Percentiles rank a stretch among this genome's conserved stretches.
Conservation (phyloP, 257 asterid genomes). For the Anisodus acutangulus region DNA sequence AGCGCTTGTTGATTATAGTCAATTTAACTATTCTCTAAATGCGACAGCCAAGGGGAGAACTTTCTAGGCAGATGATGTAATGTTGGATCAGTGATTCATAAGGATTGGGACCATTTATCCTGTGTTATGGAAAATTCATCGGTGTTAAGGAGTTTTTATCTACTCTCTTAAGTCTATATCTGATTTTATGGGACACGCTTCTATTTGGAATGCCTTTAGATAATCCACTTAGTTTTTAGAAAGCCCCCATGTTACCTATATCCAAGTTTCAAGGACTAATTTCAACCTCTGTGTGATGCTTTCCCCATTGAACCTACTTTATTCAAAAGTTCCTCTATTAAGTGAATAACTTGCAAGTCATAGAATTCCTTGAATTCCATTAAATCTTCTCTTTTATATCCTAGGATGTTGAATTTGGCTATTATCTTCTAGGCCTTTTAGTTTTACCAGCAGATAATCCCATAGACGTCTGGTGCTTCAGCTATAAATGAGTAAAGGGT, state of each 20-base stretch:
- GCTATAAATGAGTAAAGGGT: not conserved
- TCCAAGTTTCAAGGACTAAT: not conserved
- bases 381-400: slow-evolving; percentile 15
- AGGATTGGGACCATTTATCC: not conserved
- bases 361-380: not conserved
- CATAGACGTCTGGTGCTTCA: not conserved
- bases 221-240: not conserved
- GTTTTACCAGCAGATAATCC: slow-evolving; percentile 15
- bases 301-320: slow-evolving; percentile 11
- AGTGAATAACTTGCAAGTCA: slow-evolving; percentile 19
- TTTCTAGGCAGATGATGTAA: not conserved
- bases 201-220: slow-evolving; percentile 1
- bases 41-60: not conserved
- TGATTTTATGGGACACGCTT: not conserved
- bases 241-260: not conserved
- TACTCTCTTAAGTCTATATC: not conserved
- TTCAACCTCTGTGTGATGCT: not conserved
- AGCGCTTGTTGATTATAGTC: not conserved
- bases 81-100: not conserved
- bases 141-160: not conserved
- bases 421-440: not conserved
- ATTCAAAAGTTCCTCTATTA: slow-evolving; percentile 2
- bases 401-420: not conserved
- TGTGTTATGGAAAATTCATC: not conserved
- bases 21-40: not conserved